Evolutionary conservation across 495 filamentous ascomycete species (phyloP).

Genomic region (Tuber brumale): DNA sequence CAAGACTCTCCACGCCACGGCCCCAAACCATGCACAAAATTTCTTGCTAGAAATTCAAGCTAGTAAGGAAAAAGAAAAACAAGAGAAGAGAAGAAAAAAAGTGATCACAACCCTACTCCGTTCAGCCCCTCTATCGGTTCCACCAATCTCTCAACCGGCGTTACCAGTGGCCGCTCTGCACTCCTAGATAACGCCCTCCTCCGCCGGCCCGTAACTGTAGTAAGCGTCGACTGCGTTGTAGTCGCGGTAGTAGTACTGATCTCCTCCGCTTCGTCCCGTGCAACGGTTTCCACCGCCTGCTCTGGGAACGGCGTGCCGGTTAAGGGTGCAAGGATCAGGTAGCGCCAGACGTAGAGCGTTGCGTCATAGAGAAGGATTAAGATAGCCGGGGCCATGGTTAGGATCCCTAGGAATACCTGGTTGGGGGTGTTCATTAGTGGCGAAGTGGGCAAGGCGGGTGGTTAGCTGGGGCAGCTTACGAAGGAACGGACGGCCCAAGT

Average conservation of each 20-base stretch:
- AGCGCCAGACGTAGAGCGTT: slow-evolving; percentile 53
- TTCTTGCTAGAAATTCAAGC: background rate
- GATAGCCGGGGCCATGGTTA: slow-evolving; percentile 63
- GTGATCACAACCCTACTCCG: background rate
- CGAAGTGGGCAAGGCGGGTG: background rate
- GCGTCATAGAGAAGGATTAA: slow-evolving; percentile 62
- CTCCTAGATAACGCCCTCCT: background rate
- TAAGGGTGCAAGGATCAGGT: slow-evolving; percentile 24
- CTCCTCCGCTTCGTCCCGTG: background rate
- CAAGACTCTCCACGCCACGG: background rate
- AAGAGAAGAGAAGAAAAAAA: background rate
- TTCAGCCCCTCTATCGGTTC: background rate
- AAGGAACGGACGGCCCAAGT: slow-evolving; percentile 60
- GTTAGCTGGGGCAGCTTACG: slow-evolving; percentile 46
- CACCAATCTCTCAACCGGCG: slow-evolving; percentile 13
- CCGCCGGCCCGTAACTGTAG: background rate
- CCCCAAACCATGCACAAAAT: background rate
- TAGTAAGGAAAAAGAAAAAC: background rate
- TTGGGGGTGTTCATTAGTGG: background rate
- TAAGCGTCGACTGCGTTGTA: background rate
- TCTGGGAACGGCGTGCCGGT: background rate
- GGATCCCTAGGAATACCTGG: slow-evolving; percentile 57
- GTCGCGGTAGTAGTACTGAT: background rate
- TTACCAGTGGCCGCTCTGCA: background rate
- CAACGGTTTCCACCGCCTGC: background rate